Percentiles rank a stretch among this genome's conserved stretches.
Conservation (phyloP, 2,329 filamentous ascomycete species). For the Phaeosphaeriaceae sp. region DNA sequence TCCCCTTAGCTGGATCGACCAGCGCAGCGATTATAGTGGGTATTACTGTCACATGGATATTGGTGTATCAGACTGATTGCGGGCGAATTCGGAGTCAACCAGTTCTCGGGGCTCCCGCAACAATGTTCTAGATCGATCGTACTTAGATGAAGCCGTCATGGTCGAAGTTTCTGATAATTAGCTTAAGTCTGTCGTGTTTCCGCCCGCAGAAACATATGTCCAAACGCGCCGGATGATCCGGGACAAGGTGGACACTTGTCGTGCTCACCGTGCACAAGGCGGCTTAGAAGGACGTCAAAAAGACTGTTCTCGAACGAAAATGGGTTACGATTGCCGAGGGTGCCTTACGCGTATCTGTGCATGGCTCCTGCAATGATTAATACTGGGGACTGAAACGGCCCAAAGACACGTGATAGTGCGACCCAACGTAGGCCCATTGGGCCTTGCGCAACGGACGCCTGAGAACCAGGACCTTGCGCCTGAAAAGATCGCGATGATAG, state of each 20-base stretch:
- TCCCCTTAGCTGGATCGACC: background rate
- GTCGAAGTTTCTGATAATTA: background rate
- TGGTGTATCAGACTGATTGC: background rate
- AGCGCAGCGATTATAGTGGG: background rate
- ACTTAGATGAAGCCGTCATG: background rate
- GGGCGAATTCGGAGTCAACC: background rate
- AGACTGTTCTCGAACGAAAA: background rate
- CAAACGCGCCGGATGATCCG: slow-evolving; percentile 3
- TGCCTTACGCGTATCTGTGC: background rate
- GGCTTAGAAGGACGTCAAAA: background rate
- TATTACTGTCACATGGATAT: background rate
- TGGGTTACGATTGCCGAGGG: background rate
- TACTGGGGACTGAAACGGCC: background rate
- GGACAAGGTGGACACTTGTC: slow-evolving; percentile 1
- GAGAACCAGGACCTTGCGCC: background rate
- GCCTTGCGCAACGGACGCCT: background rate
- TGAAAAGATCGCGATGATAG: background rate
- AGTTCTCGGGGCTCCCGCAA: background rate
- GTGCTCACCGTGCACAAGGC: background rate
- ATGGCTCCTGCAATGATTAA: background rate
- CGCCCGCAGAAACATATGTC: background rate
- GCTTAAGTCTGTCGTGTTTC: background rate
- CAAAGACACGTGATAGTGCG: background rate
- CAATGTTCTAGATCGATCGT: background rate
- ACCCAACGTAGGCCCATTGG: background rate